These are phyloP conservation scores for Actinidia chinensis DNA, from an alignment of 179 eudicot species.

Conservation along the genomic window DNA sequence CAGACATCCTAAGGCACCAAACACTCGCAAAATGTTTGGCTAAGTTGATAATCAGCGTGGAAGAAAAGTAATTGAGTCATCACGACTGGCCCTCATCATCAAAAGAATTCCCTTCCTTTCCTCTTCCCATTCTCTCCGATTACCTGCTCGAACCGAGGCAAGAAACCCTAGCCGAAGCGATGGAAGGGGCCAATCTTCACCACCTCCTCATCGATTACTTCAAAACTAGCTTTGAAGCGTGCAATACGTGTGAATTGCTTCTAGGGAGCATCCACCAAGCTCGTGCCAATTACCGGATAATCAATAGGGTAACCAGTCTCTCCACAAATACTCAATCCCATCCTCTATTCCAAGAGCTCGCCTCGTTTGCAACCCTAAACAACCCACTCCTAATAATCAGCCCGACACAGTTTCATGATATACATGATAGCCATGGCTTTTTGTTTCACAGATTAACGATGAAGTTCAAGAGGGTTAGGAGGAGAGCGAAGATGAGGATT, in stretches of 20 bases:
- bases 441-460: constrained; percentile 42
- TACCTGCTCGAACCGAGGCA: constrained; percentile 52
- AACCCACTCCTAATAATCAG: constrained; percentile 47
- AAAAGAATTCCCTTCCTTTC: constrained; percentile 21
- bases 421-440: constrained; percentile 32
- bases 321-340: constrained; percentile 15
- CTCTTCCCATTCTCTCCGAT: constrained; percentile 45
- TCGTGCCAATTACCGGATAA: constrained; percentile 40
- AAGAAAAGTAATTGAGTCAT: constrained; percentile 16
- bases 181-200: constrained; percentile 38
- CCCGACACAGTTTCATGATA: constrained; percentile 26
- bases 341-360: constrained; percentile 36
- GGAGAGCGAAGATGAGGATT: constrained; percentile 40
- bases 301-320: constrained; percentile 40
- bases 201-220: constrained; percentile 56
- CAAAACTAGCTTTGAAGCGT: constrained; percentile 54
- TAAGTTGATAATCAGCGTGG: constrained; percentile 45
- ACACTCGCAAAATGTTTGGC: constrained; percentile 52
- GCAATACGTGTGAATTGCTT: constrained; percentile 52
- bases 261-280: constrained; percentile 54
- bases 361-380: constrained; percentile 34
- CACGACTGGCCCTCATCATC: constrained; percentile 23
- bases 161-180: constrained; percentile 39
- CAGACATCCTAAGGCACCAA: constrained; percentile 62
- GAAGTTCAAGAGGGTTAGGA: constrained; percentile 38